A percentile compares a stretch with the other conserved stretches of the same genome.
Evolutionary conservation across 2,329 filamentous ascomycete species (phyloP).

Genomic region (Cercospora berteroae): DNA sequence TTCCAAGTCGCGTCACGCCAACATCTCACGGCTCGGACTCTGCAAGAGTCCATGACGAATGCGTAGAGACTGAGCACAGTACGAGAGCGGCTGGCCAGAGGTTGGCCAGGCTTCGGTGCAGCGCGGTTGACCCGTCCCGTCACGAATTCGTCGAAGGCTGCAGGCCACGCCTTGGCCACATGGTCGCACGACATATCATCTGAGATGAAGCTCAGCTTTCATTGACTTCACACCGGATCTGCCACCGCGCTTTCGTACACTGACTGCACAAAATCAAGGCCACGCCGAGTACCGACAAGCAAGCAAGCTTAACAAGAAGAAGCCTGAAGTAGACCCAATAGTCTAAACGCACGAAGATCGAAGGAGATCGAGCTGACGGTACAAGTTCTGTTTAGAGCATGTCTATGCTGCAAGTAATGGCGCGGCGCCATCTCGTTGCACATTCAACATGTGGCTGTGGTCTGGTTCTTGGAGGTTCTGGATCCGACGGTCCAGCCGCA

Average conservation of each 20-base stretch:
- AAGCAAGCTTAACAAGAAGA: constrained; percentile 8
- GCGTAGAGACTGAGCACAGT: not conserved
- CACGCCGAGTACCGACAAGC: not conserved
- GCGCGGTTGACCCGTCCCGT: not conserved
- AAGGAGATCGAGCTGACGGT: not conserved
- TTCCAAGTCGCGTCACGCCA: not conserved
- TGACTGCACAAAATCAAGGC: not conserved
- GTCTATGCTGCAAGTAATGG: not conserved
- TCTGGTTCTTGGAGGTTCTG: not conserved
- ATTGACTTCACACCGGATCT: not conserved
- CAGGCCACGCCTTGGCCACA: not conserved
- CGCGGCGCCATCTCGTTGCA: not conserved
- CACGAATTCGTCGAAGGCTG: not conserved
- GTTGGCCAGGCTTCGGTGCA: not conserved
- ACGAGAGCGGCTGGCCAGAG: not conserved
- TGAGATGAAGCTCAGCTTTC: not conserved
- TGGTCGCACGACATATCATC: not conserved
- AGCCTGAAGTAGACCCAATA: constrained; percentile 3
- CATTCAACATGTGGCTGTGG: constrained; percentile 1
- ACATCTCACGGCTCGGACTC: not conserved
- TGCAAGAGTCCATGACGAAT: not conserved
- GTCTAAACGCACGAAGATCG: not conserved
- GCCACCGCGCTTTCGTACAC: not conserved
- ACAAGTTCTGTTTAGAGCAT: not conserved
- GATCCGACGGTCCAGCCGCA: not conserved